phyloP scores from a whole-genome alignment of 768 basidiomycete genomes.

The Trametes meyenii region DNA sequence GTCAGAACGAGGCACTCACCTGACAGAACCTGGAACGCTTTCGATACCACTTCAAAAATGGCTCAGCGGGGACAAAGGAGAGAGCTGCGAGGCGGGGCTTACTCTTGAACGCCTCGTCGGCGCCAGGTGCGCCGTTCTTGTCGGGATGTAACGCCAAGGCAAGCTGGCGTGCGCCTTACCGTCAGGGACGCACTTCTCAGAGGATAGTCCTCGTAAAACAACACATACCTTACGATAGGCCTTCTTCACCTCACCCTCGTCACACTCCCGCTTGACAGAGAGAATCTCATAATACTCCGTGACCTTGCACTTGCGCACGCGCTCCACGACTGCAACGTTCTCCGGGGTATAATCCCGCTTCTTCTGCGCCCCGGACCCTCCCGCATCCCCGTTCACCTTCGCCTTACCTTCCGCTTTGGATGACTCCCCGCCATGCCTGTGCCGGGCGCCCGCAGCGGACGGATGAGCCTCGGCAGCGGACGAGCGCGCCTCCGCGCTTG shows the following conservation, averaged over 20 bases:
- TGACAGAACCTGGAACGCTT: conserved; percentile 94
- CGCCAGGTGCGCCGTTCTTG: conserved; percentile 96
- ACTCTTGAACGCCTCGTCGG: conserved; percentile 99
- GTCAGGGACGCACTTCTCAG: not conserved
- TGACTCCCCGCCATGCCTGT: conserved; percentile 47
- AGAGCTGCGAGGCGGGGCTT: conserved; percentile 34
- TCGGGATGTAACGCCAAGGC: conserved; percentile 90
- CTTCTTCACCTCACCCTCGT: conserved; percentile 86
- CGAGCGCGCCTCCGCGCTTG: conserved; percentile 38
- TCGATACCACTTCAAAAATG: conserved; percentile 80
- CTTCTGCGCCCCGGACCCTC: conserved; percentile 43
- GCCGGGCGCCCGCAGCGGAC: conserved; percentile 71
- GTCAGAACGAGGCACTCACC: conserved; percentile 41
- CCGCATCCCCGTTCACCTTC: conserved; percentile 52
- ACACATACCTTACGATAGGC: conserved; percentile 88
- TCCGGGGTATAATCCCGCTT: conserved; percentile 89
- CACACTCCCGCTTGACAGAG: conserved; percentile 74
- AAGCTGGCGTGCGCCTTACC: conserved; percentile 48
- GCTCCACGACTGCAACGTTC: conserved; percentile 79
- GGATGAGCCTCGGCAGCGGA: conserved; percentile 69
- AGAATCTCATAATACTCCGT: conserved; percentile 95
- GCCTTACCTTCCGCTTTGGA: conserved; percentile 49
- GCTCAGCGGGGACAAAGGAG: conserved; percentile 13
- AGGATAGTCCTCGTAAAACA: no score
- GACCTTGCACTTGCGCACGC: conserved; percentile 82